Evolutionary conservation across 768 basidiomycete species (phyloP), one percentile per base, ranked within the genome.

Genomic region (Lyophyllum atratum): DNA sequence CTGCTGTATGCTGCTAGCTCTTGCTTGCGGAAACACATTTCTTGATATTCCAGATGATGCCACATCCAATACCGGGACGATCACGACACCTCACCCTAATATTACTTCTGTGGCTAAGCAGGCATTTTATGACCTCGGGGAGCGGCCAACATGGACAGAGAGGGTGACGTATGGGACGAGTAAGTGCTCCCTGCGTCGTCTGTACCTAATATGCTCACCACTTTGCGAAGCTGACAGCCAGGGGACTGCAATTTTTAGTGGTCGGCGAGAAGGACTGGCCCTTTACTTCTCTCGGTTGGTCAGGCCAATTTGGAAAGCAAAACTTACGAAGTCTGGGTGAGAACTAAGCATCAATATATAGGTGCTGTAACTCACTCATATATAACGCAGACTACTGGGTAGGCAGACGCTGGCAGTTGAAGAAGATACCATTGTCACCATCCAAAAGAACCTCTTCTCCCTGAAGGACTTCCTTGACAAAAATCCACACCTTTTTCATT

Each of bases 1-100:
- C 3, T 95, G 93, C 64, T 89, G 92, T 5, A 95, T 97, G 91
- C 83, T 93, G 17, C 80, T 96, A 14, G 90, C 87, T 11, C 80
- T 98, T 54, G 92, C 93, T 0, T 83, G 89, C 56, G 91, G 90
- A 33, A 95, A 94, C 69, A 87, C 87, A 1, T 93, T 88, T 71
- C 71, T 94, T 53, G 86, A 90, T 56, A 71, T 76, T 26, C 73
- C 74, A n/a, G 83, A 84, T 48, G 77, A 77, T 49, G 70, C 79
- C 22, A 68, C 73, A 11, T 75, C 82, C 21, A 59, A 59, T 44
- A 52, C 57, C 21, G 78, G 73, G 25, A 72, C 72, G 3, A 75
- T 89, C 51, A 78, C 74, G 33, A 79, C 75, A 43, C 72, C 86
- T 42, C 81, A 75, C 62, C 76, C 87, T 2, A 89, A 92, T 48